Conservation (phyloP, 306 rosid species). For the Trifolium repens region DNA sequence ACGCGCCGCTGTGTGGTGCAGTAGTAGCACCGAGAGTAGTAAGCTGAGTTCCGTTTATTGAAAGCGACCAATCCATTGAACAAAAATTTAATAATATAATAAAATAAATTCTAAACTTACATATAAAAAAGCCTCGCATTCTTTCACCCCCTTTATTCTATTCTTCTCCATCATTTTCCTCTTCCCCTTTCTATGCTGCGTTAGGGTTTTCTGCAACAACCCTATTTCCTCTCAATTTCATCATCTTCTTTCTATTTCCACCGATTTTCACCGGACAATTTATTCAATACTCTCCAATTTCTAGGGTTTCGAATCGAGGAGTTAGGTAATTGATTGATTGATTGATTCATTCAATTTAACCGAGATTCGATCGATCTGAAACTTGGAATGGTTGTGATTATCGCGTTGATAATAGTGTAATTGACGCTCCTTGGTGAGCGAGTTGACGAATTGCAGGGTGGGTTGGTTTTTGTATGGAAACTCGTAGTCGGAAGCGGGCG, state of each 20-base stretch:
- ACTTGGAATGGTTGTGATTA: conserved; percentile 43
- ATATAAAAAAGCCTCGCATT: conserved; percentile 39
- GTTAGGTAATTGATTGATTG: conserved; percentile 13
- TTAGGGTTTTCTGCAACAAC: conserved; percentile 48
- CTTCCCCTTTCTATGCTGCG: neutral
- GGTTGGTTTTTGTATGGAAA: conserved; percentile 99
- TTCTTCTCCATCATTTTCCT: neutral
- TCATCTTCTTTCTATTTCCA: neutral
- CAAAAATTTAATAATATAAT: neutral
- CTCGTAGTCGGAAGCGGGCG: conserved; percentile 99
- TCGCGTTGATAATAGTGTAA: conserved; percentile 53
- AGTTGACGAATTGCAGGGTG: conserved; percentile 73
- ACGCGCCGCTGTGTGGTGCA: conserved; percentile 33
- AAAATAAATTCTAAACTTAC: conserved; percentile 16
- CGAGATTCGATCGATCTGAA: conserved; percentile 32
- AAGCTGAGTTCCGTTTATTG: neutral
- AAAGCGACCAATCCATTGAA: conserved; percentile 9
- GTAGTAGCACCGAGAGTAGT: conserved; percentile 27
- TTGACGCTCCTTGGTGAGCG: conserved; percentile 88
- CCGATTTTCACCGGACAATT: neutral
- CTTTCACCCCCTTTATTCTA: neutral
- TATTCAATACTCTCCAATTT: neutral
- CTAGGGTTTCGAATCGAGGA: conserved; percentile 56
- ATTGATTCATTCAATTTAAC: conserved; percentile 34
- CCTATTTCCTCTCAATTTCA: neutral